Percentiles rank a stretch among this genome's conserved stretches.
Evolutionary conservation across 805 yeast genomes (phyloP).

Genomic region (Zygosaccharomyces pseudorouxii): DNA sequence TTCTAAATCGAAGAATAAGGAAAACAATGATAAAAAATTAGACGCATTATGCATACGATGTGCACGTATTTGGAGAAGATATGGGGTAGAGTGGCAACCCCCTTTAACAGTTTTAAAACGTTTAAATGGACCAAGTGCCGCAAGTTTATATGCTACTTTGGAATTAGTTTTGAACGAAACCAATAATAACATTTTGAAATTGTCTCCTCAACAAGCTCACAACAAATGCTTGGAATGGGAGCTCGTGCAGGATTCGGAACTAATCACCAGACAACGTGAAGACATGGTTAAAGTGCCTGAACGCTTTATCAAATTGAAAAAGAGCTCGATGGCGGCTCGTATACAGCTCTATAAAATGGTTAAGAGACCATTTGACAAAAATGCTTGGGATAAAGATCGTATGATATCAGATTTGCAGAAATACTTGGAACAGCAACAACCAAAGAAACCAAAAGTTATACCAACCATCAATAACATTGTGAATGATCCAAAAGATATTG

Average conservation of each 20-base stretch:
- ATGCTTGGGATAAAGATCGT: slow-evolving; percentile 2
- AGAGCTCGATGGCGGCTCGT: slow-evolving; percentile 21
- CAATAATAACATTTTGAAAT: slow-evolving; percentile 13
- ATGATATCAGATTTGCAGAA: slow-evolving; percentile 19
- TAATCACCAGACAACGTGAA: slow-evolving; percentile 49
- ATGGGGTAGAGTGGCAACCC: slow-evolving; percentile 81
- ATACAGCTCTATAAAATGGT: slow-evolving; percentile 21
- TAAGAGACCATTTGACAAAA: slow-evolving; percentile 17
- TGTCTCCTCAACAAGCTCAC: slow-evolving; percentile 18
- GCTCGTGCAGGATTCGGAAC: slow-evolving; percentile 54
- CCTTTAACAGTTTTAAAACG: slow-evolving; percentile 63
- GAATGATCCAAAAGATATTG: background rate
- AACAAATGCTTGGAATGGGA: slow-evolving; percentile 62
- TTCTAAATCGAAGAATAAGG: background rate
- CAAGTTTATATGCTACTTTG: slow-evolving; percentile 14
- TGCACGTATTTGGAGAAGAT: slow-evolving; percentile 86
- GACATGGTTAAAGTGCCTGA: slow-evolving; percentile 17
- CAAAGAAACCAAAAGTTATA: background rate
- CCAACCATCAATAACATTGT: background rate
- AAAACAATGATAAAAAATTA: slow-evolving; percentile 30
- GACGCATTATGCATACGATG: slow-evolving; percentile 78
- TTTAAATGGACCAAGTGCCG: slow-evolving; percentile 23
- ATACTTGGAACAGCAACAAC: slow-evolving; percentile 9
- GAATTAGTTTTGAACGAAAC: slow-evolving; percentile 21
- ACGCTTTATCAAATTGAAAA: slow-evolving; percentile 18